These are phyloP conservation scores for Inonotus hispidus DNA, from an alignment of 1,284 basidiomycete genomes.

Conservation along the genomic window DNA sequence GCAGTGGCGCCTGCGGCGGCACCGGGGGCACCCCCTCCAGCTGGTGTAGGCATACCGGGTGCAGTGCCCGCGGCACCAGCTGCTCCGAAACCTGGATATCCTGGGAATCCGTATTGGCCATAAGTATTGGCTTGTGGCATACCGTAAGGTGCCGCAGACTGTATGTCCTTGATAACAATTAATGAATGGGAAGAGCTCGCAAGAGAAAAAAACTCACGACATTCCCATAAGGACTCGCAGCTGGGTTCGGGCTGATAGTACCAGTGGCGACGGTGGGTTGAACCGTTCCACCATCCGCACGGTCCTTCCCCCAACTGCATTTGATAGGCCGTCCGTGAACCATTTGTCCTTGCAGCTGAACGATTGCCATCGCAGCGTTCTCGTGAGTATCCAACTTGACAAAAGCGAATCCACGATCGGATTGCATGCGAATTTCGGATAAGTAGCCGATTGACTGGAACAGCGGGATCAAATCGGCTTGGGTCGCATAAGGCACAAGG, in stretches of 20 bases:
- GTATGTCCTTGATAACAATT: conserved; percentile 13
- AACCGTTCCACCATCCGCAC: conserved; percentile 62
- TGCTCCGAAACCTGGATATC: conserved; percentile 60
- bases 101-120: conserved; percentile 73
- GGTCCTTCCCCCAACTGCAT: conserved; percentile 98
- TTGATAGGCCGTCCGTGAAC: conserved; percentile 95
- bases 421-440: conserved; percentile 97
- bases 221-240: conserved; percentile 59
- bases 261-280: conserved; percentile 35
- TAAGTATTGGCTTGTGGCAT: conserved; percentile 79
- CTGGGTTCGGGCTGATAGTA: conserved; percentile 60
- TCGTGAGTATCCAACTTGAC: conserved; percentile 98
- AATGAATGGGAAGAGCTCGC: not conserved
- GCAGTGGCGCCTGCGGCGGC: conserved; percentile 49
- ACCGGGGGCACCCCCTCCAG: conserved; percentile 43
- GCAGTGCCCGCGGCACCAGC: conserved; percentile 48
- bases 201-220: conserved; percentile 45
- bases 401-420: conserved; percentile 97
- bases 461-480: conserved; percentile 91
- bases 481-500: conserved; percentile 91
- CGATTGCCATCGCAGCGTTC: conserved; percentile 95
- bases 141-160: conserved; percentile 42
- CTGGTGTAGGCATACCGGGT: conserved; percentile 64
- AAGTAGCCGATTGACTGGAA: conserved; percentile 98
- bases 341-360: conserved; percentile 90